phyloP scores from a whole-genome alignment of 2,329 filamentous ascomycete genomes.

The Drechslera avenae region DNA sequence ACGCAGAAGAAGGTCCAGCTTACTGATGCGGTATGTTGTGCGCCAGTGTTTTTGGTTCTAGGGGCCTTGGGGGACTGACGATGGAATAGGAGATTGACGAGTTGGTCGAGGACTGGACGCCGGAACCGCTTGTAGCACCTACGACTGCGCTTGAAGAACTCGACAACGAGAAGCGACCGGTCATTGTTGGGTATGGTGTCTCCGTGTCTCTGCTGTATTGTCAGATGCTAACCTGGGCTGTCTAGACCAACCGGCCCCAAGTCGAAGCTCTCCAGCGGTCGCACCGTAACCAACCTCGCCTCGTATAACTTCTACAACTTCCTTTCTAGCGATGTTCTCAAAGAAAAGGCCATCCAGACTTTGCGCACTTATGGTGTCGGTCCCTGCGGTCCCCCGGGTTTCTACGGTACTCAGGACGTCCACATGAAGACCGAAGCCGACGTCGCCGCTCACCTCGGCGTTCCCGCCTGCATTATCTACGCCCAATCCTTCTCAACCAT shows the following conservation, averaged over 20 bases:
- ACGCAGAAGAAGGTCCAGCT: constrained; percentile 88
- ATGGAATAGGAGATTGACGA: constrained; percentile 82
- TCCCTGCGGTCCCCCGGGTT: constrained; percentile 93
- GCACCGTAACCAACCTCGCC: constrained; percentile 89
- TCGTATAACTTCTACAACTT: constrained; percentile 99
- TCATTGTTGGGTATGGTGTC: constrained; percentile 77
- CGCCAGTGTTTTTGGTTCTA: not conserved
- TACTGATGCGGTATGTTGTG: constrained; percentile 69
- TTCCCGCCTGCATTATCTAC: constrained; percentile 89
- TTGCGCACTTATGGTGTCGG: constrained; percentile 95
- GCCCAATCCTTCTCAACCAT: constrained; percentile 96
- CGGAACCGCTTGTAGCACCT: constrained; percentile 82
- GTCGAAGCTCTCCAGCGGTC: constrained; percentile 83
- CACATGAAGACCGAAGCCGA: constrained; percentile 97
- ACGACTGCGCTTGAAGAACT: constrained; percentile 76
- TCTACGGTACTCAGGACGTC: constrained; percentile 97
- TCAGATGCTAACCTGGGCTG: constrained; percentile 15
- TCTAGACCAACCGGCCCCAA: constrained; percentile 84
- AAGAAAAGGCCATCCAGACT: constrained; percentile 92
- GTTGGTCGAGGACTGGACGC: constrained; percentile 93
- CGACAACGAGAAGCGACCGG: constrained; percentile 82
- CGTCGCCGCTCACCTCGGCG: constrained; percentile 87
- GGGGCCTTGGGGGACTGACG: constrained; percentile 10
- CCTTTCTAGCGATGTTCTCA: constrained; percentile 86
- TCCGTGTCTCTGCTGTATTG: not conserved